Base-by-base conservation (phyloP, 73 alveolate species). In the Tetrahymena borealis region DNA sequence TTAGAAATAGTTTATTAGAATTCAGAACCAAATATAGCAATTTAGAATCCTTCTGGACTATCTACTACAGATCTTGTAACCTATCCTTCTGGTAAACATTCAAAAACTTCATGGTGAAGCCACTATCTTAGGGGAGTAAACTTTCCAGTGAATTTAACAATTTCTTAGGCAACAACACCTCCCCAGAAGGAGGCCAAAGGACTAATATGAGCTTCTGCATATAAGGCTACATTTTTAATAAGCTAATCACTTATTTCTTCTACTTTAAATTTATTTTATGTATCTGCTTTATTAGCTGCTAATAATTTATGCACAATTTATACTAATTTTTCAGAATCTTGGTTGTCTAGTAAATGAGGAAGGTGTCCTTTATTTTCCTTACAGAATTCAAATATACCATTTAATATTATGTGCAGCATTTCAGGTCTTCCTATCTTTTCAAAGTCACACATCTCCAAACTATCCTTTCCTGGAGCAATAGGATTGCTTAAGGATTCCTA, bases 121-220 rank as follows among this genome's bases (percentile, higher is more conserved):
- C 99, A 99, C 95, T 98, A 98, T 90, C 96, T 96, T 91, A 99
- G 94, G 16, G 99, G 99, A n/a, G 98, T 43, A 96, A 94, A 99
- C 94, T 99, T 99, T 20, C 99, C 99, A 8, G 99, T 97, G 94
- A 94, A 97, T 96, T 99, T 99, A n/a, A 99, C 99, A 20, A 98
- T 97, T 96, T 99, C 99, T 94, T 98, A 98, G 28, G 99, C 97
- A 13, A 98, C 96, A 77, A 99, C 94, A 10, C 99, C 99, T 35
- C 99, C 99, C 91, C 98, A 98, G 98, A 97, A 98, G 15, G 99
- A 97, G 1, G 99, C 96, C 93, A 98, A 94, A 37, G 99, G 99
- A 32, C 99, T 93, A 78, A 98, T 92, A 93, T 94, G 93, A 7
- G 97, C 94, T 36, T 94, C 38, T 7, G 99, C 96, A 95, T 94